These are phyloP conservation scores for Ramalina peruviana DNA, from an alignment of 495 filamentous ascomycete species.

Conservation along the genomic window DNA sequence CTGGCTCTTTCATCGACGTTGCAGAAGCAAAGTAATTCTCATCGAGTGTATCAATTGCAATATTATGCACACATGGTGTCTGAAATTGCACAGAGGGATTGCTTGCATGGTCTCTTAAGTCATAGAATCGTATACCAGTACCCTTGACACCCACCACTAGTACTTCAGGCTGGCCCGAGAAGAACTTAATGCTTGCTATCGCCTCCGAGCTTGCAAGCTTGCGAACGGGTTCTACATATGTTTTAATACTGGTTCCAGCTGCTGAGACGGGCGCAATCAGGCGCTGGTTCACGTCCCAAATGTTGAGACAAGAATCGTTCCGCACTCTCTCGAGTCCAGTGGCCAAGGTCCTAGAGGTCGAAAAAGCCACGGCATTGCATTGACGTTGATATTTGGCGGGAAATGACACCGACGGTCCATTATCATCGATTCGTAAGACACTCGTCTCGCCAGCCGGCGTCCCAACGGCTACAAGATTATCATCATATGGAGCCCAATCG, in stretches of 20 bases:
- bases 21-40: conserved; percentile 91
- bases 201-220: conserved; percentile 72
- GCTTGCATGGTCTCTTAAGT: conserved; percentile 56
- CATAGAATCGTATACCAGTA: conserved; percentile 79
- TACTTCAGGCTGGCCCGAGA: conserved; percentile 68
- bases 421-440: conserved; percentile 60
- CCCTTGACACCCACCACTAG: conserved; percentile 73
- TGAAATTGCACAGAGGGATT: conserved; percentile 44
- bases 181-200: conserved; percentile 85
- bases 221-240: conserved; percentile 45
- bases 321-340: conserved; percentile 82
- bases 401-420: conserved; percentile 52
- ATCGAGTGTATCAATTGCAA: conserved; percentile 79
- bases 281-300: conserved; percentile 77
- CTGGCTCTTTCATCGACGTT: conserved; percentile 49
- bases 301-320: conserved; percentile 83
- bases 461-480: conserved; percentile 71
- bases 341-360: conserved; percentile 60
- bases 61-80: conserved; percentile 77
- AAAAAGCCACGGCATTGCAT: conserved; percentile 88
- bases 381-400: conserved; percentile 72
- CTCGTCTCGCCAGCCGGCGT: conserved; percentile 73
- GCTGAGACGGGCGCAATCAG: conserved; percentile 31
- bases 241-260: conserved; percentile 22
- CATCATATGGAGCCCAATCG: conserved; percentile 79